A percentile compares a stretch with the other conserved stretches of the same genome.
These are phyloP conservation scores for Cladobotryum protrusum DNA, from an alignment of 2,329 filamentous ascomycete species.

Conservation along the genomic window DNA sequence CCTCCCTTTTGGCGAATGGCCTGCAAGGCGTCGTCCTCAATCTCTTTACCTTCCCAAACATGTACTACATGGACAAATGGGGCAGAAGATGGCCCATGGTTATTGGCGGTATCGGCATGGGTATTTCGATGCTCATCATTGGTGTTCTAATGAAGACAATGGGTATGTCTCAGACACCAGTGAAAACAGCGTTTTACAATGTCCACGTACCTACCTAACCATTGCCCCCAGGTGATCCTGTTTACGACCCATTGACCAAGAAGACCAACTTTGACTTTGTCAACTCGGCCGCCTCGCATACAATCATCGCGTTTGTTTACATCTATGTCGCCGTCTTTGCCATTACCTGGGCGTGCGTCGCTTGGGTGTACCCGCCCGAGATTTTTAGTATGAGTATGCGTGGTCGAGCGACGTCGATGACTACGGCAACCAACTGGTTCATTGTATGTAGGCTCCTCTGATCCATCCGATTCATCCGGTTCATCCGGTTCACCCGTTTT, in stretches of 20 bases:
- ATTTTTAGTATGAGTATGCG: constrained; percentile 32
- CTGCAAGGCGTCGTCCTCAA: constrained; percentile 13
- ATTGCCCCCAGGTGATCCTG: constrained; percentile 6
- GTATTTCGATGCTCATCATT: constrained; percentile 12
- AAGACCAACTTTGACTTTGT: constrained; percentile 15
- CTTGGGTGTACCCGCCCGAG: constrained; percentile 57
- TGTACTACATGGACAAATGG: constrained; percentile 14
- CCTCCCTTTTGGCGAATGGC: constrained; percentile 10
- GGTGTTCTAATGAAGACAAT: constrained; percentile 11
- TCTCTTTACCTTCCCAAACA: constrained; percentile 12
- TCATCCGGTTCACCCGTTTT: accelerated
- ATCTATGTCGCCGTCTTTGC: constrained; percentile 55
- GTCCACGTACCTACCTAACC: neutral
- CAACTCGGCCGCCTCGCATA: constrained; percentile 49
- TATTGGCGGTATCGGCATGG: constrained; percentile 10
- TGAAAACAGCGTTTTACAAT: neutral
- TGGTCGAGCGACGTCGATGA: constrained; percentile 12
- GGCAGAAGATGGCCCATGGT: constrained; percentile 11
- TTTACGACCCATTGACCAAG: constrained; percentile 9
- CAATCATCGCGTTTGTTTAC: constrained; percentile 57
- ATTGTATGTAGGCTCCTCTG: too few species aligned
- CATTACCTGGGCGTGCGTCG: constrained; percentile 53
- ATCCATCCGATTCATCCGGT: too few species aligned
- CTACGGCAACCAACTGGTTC: constrained; percentile 13
- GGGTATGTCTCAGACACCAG: neutral